These are phyloP conservation scores for Waltergamsia citrina DNA, from an alignment of 2,329 filamentous ascomycete genomes.

Conservation along the genomic window DNA sequence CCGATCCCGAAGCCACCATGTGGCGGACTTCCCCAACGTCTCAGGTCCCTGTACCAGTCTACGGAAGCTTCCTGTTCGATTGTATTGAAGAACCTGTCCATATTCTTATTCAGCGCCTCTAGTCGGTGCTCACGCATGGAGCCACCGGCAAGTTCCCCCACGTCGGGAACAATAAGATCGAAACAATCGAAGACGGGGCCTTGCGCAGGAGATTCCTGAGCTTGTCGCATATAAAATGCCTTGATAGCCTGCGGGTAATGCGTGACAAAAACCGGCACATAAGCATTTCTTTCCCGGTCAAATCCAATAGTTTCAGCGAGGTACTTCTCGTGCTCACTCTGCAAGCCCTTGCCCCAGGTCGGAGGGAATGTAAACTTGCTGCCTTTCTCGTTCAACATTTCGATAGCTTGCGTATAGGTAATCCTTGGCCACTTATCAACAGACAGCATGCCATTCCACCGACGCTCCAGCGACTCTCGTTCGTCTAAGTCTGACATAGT, in stretches of 20 bases:
- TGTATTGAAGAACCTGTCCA: conserved; percentile 61
- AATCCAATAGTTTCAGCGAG: conserved; percentile 60
- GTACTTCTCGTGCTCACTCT: conserved; percentile 88
- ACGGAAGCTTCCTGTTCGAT: conserved; percentile 35
- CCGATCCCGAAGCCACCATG: conserved; percentile 88
- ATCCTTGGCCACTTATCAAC: conserved; percentile 62
- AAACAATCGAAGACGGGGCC: conserved; percentile 65
- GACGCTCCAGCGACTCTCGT: conserved; percentile 41
- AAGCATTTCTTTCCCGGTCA: conserved; percentile 30
- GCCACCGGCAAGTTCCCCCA: conserved; percentile 81
- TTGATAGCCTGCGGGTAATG: conserved; percentile 86
- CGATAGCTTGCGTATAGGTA: conserved; percentile 72
- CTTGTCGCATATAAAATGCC: conserved; percentile 63
- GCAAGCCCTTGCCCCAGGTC: conserved; percentile 63
- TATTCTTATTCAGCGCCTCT: conserved; percentile 55
- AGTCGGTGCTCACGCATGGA: conserved; percentile 82
- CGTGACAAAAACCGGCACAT: conserved; percentile 77
- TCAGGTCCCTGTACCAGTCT: conserved; percentile 85
- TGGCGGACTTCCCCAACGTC: conserved; percentile 82
- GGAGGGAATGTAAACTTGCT: conserved; percentile 59
- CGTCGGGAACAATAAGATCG: conserved; percentile 75
- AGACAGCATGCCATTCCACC: conserved; percentile 62
- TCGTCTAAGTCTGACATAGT: conserved; percentile 34
- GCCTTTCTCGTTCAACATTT: conserved; percentile 51
- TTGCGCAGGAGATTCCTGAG: conserved; percentile 12